Conservation (phyloP, 306 rosid genomes). For the Dicorynia guianensis region DNA sequence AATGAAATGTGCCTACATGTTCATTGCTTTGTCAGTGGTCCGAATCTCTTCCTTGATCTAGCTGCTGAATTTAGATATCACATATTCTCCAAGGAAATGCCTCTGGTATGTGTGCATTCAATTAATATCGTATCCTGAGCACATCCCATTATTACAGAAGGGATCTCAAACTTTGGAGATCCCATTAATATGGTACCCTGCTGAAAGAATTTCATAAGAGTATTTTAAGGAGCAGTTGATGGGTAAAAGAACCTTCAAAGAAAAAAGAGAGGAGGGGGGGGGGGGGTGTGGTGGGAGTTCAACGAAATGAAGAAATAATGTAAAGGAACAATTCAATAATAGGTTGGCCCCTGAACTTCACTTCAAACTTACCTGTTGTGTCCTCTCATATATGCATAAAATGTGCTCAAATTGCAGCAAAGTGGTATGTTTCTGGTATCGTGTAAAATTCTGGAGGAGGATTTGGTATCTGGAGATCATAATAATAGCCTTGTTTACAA, state of each 20-base stretch:
- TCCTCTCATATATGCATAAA: slow-evolving; percentile 18
- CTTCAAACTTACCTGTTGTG: slow-evolving; percentile 7
- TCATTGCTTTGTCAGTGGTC: slow-evolving; percentile 97
- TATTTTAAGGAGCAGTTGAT: slow-evolving; percentile 2
- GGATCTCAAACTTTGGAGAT: not conserved
- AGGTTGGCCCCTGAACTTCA: slow-evolving; percentile 14
- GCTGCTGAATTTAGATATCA: slow-evolving; percentile 93
- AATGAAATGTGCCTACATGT: slow-evolving; percentile 89
- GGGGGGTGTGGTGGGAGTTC: too few species aligned
- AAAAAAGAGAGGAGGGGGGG: too few species aligned
- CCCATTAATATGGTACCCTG: not conserved
- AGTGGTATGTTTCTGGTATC: not conserved
- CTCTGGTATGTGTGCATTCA: slow-evolving; percentile 66
- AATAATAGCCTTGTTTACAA: slow-evolving; percentile 1
- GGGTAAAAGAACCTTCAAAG: slow-evolving; percentile 30
- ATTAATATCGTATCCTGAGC: not conserved
- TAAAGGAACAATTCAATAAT: not conserved
- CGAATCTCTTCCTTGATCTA: slow-evolving; percentile 69
- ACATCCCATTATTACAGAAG: slow-evolving; percentile 22
- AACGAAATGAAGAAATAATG: not conserved
- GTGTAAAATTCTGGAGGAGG: not conserved
- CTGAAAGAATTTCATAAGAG: not conserved
- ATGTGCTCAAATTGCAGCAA: slow-evolving; percentile 5
- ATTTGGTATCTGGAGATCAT: slow-evolving; percentile 27
- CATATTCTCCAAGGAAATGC: slow-evolving; percentile 95